Evolutionary conservation across 176 grass and related monocot genomes (phyloP).

Genomic region (Triticum monococcum): DNA sequence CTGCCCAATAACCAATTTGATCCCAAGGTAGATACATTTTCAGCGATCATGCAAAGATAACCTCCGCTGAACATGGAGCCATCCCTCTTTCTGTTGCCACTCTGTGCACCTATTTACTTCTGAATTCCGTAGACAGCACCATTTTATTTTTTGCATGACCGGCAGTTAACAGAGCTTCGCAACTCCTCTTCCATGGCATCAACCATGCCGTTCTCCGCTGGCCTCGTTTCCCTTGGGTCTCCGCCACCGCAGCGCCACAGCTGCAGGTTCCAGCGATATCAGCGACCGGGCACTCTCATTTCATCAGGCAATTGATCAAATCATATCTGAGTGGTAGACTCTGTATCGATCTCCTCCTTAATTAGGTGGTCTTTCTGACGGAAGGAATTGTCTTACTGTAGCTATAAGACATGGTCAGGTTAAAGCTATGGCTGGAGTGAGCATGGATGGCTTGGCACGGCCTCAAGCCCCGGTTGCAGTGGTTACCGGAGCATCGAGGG

Average conservation of each 20-base stretch:
- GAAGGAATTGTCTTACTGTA: neutral
- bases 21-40: neutral
- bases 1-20: neutral
- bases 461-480: slow-evolving; percentile 33
- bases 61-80: slow-evolving; percentile 14
- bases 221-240: neutral
- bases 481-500: slow-evolving; percentile 69
- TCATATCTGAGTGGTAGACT: neutral
- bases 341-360: neutral
- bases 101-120: neutral
- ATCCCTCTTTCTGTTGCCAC: slow-evolving; percentile 10
- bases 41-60: slow-evolving; percentile 32
- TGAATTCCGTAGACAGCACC: neutral
- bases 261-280: neutral
- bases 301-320: neutral
- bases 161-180: neutral
- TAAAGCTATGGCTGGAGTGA: neutral
- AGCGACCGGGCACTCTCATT: neutral
- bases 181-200: slow-evolving; percentile 13
- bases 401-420: neutral
- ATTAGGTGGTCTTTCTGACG: neutral
- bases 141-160: neutral
- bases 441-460: slow-evolving; percentile 21
- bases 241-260: neutral
- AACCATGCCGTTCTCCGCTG: neutral